A percentile compares a stretch with the other conserved stretches of the same genome.
Evolutionary conservation across 2,329 filamentous ascomycete species (phyloP).

Genomic region (Didymosphaeria variabile): DNA sequence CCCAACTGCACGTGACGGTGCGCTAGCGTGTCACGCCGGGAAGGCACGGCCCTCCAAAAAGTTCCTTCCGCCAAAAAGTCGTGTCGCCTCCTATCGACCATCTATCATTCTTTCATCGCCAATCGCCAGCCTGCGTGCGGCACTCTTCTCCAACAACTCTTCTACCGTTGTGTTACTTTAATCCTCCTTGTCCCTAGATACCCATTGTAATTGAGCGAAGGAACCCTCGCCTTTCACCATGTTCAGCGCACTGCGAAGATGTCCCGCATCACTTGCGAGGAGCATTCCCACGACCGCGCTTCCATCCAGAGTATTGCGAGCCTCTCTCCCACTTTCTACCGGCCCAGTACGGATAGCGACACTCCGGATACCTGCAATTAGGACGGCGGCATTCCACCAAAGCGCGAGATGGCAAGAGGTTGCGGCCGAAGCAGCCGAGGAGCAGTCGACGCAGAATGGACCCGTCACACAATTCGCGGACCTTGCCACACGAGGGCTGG

Average conservation of each 20-base stretch:
- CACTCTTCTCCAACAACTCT: conserved; percentile 20
- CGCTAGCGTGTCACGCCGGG: conserved; percentile 29
- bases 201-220: conserved; percentile 27
- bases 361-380: conserved; percentile 29
- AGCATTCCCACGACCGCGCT: conserved; percentile 36
- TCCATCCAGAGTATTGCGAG: conserved; percentile 36
- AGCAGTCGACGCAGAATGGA: conserved; percentile 30
- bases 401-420: conserved; percentile 49
- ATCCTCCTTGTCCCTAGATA: conserved; percentile 21
- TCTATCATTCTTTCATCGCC: conserved; percentile 25
- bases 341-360: conserved; percentile 30
- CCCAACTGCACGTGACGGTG: conserved; percentile 27
- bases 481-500: conserved; percentile 55
- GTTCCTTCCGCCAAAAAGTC: conserved; percentile 26
- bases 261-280: conserved; percentile 49
- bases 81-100: conserved; percentile 25
- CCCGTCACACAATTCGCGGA: conserved; percentile 56
- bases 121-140: conserved; percentile 25
- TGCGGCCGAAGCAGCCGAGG: conserved; percentile 33
- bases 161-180: conserved; percentile 21
- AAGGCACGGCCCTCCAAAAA: conserved; percentile 38
- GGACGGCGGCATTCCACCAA: conserved; percentile 50
- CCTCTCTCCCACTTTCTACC: conserved; percentile 32
- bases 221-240: conserved; percentile 47
- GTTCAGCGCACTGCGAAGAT: conserved; percentile 53